A percentile compares a stretch with the other conserved stretches of the same genome.
phyloP scores from a whole-genome alignment of 495 filamentous ascomycete species.

The Aspergillus steynii region DNA sequence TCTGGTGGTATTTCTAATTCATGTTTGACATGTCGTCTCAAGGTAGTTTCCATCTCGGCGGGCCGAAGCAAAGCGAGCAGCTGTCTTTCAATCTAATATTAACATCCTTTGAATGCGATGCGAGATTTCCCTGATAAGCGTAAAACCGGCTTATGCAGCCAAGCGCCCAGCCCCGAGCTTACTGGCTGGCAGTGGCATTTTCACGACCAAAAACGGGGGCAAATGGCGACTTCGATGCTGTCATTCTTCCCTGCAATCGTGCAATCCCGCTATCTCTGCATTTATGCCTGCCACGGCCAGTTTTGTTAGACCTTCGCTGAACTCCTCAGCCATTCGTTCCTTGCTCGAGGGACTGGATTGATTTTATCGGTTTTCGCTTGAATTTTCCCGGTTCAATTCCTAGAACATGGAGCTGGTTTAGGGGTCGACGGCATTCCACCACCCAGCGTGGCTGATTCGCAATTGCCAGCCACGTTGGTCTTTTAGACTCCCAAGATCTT shows the following conservation, averaged over 20 bases:
- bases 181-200: not conserved
- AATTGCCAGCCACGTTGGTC: not conserved
- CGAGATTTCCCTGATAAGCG: not conserved
- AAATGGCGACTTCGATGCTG: constrained; percentile 7
- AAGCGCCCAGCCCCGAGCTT: not conserved
- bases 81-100: not conserved
- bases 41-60: too few species aligned
- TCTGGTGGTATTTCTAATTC: not conserved
- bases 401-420: not conserved
- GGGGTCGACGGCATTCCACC: not conserved
- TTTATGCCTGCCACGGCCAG: too few species aligned
- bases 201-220: not conserved
- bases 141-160: not conserved
- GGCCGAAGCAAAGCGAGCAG: too few species aligned
- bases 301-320: too few species aligned
- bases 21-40: too few species aligned
- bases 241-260: constrained; percentile 10
- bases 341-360: too few species aligned
- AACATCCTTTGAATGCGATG: not conserved
- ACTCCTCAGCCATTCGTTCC: too few species aligned
- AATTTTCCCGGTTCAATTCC: not conserved
- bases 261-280: not conserved
- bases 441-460: not conserved
- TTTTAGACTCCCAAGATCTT: constrained; percentile 1
- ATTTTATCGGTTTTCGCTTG: too few species aligned